Conservation (phyloP, 257 asterid genomes). For the Datura wrightii region DNA sequence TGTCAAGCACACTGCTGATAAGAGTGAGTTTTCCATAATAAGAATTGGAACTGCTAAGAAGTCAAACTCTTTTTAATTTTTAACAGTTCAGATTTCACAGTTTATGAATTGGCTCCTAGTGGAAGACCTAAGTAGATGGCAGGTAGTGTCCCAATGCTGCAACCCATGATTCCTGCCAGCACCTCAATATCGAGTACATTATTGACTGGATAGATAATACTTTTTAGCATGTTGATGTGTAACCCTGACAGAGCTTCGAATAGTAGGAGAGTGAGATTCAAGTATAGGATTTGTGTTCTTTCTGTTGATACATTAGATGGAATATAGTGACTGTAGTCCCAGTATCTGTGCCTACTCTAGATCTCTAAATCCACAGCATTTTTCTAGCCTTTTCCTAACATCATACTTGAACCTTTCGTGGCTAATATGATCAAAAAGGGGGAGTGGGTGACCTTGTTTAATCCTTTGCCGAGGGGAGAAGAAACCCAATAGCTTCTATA, state of each 20-base stretch:
- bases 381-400: not conserved
- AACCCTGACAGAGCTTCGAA: constrained; percentile 12
- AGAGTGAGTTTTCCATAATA: not conserved
- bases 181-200: not conserved
- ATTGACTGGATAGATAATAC: not conserved
- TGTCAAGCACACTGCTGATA: not conserved
- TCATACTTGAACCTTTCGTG: not conserved
- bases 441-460: not conserved
- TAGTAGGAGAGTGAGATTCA: not conserved
- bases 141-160: not conserved
- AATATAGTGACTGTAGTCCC: not conserved
- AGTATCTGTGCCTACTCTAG: not conserved
- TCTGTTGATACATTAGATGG: not conserved
- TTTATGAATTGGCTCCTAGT: not conserved
- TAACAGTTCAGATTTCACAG: constrained; percentile 4
- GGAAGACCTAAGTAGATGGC: not conserved
- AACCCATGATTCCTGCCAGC: not conserved
- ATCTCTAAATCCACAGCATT: not conserved
- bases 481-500: not conserved
- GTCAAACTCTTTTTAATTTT: not conserved
- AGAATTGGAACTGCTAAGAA: not conserved
- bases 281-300: not conserved
- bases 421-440: not conserved
- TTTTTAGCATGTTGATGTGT: not conserved
- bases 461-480: not conserved